Evolutionary conservation across 164 flowering plant genomes (phyloP).

Genomic region (Macadamia tetraphylla): DNA sequence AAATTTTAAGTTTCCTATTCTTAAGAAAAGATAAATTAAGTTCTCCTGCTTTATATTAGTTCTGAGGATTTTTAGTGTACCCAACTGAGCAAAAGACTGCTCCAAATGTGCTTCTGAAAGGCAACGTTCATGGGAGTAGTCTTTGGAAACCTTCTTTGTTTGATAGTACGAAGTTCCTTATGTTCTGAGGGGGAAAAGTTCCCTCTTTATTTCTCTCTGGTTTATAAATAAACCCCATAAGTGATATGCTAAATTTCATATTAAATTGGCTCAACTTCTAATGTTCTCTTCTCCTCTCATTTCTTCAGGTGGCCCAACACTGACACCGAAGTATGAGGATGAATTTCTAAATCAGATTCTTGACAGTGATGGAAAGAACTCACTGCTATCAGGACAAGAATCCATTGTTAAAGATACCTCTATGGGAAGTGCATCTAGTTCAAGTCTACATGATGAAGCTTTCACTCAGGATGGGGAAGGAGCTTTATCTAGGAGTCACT

Average conservation of each 20-base stretch:
- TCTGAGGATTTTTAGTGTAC: no score
- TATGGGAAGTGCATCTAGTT: slow-evolving; percentile 39
- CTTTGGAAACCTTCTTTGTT: no score
- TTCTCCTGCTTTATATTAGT: no score
- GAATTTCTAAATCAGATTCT: slow-evolving; percentile 51
- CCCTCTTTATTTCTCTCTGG: no score
- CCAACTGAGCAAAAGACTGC: no score
- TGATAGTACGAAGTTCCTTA: no score
- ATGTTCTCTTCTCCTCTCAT: slow-evolving; percentile 1
- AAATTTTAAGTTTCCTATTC: no score
- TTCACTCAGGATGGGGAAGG: slow-evolving; percentile 24
- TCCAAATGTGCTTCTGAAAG: no score
- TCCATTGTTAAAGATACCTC: slow-evolving; percentile 12
- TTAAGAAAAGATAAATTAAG: no score
- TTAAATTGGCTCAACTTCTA: background rate
- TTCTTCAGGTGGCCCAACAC: slow-evolving; percentile 50
- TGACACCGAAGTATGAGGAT: slow-evolving; percentile 44
- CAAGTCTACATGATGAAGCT: slow-evolving; percentile 26
- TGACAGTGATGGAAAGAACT: slow-evolving; percentile 32
- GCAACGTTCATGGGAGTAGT: no score
- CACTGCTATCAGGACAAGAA: slow-evolving; percentile 23
- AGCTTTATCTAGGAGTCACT: slow-evolving; percentile 20
- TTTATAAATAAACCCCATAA: background rate
- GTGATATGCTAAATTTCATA: background rate
- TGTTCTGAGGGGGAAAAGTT: no score